Evolutionary conservation across 169 alveolate species (phyloP), one percentile per base, ranked within the genome.

Genomic region (Eimeria tenella): DNA sequence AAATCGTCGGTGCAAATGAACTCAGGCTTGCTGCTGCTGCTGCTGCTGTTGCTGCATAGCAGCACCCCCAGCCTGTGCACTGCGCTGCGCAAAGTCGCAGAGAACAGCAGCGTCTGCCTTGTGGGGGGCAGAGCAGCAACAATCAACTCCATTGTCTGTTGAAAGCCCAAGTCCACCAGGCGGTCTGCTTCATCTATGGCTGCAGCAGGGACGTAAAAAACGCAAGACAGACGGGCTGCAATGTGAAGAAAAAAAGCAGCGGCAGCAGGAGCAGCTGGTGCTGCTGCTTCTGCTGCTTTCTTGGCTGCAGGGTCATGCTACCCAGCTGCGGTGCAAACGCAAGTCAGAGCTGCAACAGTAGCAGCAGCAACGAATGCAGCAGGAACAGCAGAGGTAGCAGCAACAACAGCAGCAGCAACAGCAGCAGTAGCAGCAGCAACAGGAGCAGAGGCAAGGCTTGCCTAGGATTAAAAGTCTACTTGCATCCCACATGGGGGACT

Each of bases 111-210:
- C 71, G 99, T 98, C 95, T 97, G 97, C 84, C 98, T 5, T 19
- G 53, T 17, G 71, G 95, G 19, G 25, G 97, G 99, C 17, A 99
- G 90, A 79, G 97, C 96, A 42, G 95, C 95, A 90, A 99, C 94
- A 94, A 99, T 98, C 86, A 96, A 89, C 71, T 97, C 95, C 81
- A 98, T 89, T 21, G 98, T 97, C 52, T 97, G 98, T 95, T 95
- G 95, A 95, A 99, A 99, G 74, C 99, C 99, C 97, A 97, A 95
- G 96, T 98, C 99, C 75, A 97, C 82, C 60, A 97, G 92, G 71
- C 99, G 99, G 95, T 99, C 99, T 71, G 99, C 99, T 74, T 98
- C 98, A 65, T 99, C 98, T 93, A 98, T 97, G 89, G 98, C 96
- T 92, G 99, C 96, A 95, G 62, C 98, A 98, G 94, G 97, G 97